These are phyloP conservation scores for Diaporthe eres DNA, from an alignment of 2,329 filamentous ascomycete genomes.

Conservation along the genomic window DNA sequence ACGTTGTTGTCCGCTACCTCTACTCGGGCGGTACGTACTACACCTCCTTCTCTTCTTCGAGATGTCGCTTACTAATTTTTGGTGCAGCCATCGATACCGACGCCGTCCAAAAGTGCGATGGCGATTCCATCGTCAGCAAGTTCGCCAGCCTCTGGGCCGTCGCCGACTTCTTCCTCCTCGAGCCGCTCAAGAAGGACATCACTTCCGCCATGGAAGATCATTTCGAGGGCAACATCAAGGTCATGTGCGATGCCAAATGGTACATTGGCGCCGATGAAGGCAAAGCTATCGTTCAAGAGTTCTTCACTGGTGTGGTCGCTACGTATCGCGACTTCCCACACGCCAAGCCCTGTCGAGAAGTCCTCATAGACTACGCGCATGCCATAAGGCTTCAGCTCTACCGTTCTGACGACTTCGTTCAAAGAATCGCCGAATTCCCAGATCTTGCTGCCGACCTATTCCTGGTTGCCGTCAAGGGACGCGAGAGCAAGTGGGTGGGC, in stretches of 20 bases:
- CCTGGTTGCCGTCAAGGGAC: neutral
- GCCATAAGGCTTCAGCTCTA: neutral
- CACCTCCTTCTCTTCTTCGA: neutral
- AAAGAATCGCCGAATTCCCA: neutral
- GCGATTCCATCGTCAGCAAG: neutral
- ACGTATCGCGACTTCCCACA: neutral
- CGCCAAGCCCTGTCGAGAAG: neutral
- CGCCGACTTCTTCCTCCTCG: constrained; percentile 6
- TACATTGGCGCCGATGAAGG: neutral
- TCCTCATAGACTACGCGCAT: neutral
- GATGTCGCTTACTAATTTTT: neutral
- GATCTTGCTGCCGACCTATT: neutral
- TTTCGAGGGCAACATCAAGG: neutral
- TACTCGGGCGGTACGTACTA: constrained; percentile 14
- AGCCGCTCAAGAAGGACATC: neutral
- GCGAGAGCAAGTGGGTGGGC: neutral
- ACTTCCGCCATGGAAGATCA: neutral
- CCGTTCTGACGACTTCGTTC: neutral
- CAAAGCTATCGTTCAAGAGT: neutral
- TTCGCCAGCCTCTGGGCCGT: neutral
- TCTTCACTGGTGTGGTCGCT: neutral
- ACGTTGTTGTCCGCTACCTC: neutral
- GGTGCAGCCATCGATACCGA: neutral
- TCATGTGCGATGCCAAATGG: neutral
- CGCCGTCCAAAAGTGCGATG: neutral